A percentile compares a stretch with the other conserved stretches of the same genome.
Conservation (phyloP, 805 yeast species). For the Zygotorulaspora danielsina region DNA sequence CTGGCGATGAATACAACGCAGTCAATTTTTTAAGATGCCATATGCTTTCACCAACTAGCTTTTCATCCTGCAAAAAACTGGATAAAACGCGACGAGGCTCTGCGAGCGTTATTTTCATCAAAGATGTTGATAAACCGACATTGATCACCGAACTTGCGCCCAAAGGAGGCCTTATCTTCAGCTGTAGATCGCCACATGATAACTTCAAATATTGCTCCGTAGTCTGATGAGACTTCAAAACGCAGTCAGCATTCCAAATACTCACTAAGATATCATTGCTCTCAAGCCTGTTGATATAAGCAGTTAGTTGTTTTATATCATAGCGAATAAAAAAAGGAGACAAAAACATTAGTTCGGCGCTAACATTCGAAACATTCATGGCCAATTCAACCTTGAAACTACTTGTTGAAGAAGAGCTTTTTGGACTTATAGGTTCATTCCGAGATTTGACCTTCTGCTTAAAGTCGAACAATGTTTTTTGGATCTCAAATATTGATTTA, state of each 20-base stretch:
- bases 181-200: slow-evolving; percentile 24
- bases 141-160: slow-evolving; percentile 10
- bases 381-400: slow-evolving; percentile 4
- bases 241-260: slow-evolving; percentile 26
- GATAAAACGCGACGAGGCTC: slow-evolving; percentile 29
- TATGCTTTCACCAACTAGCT: slow-evolving; percentile 22
- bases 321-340: slow-evolving; percentile 25
- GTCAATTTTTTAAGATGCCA: slow-evolving; percentile 14
- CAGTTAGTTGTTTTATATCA: slow-evolving; percentile 23
- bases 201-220: slow-evolving; percentile 28
- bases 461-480: slow-evolving; percentile 6
- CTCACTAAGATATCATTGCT: slow-evolving; percentile 17
- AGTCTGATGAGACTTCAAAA: slow-evolving; percentile 26
- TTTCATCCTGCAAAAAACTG: slow-evolving; percentile 29
- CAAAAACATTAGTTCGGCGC: slow-evolving; percentile 25
- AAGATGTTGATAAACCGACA: slow-evolving; percentile 18
- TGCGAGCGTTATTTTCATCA: slow-evolving; percentile 26
- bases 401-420: not conserved
- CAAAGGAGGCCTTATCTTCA: slow-evolving; percentile 12
- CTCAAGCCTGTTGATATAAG: slow-evolving; percentile 18
- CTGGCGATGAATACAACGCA: slow-evolving; percentile 3
- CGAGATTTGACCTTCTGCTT: slow-evolving; percentile 1
- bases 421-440: not conserved
- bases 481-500: slow-evolving; percentile 16
- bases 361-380: slow-evolving; percentile 19